A percentile compares a stretch with the other conserved stretches of the same genome.
Conservation (phyloP, 257 asterid species). For the Jacaranda mimosifolia region DNA sequence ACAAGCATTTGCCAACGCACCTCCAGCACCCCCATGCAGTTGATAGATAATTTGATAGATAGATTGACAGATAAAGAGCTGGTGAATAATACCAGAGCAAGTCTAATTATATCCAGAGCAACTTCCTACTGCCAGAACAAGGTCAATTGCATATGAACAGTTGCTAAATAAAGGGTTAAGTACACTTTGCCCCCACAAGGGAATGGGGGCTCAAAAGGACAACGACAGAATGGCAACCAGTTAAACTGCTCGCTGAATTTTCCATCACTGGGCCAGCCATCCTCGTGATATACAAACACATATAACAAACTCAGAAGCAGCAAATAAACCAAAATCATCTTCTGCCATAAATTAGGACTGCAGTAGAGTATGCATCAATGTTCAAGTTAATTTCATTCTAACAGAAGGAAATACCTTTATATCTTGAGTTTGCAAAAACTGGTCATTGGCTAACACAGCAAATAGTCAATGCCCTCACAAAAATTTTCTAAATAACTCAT, state of each 20-base stretch:
- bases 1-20: constrained; percentile 32
- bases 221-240: constrained; percentile 30
- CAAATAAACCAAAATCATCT: background rate
- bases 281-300: background rate
- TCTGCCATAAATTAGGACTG: background rate
- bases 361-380: background rate
- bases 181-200: constrained; percentile 15
- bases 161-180: constrained; percentile 20
- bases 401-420: background rate
- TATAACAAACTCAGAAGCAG: background rate
- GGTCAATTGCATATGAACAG: background rate
- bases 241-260: constrained; percentile 32
- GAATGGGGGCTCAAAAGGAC: background rate
- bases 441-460: background rate
- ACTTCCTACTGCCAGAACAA: constrained; percentile 4
- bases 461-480: background rate
- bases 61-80: constrained; percentile 22
- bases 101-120: background rate
- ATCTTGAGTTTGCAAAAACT: background rate
- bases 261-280: constrained; percentile 28
- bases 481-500: background rate
- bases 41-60: background rate
- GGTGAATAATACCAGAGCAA: background rate
- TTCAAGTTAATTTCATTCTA: background rate
- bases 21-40: constrained; percentile 1